Evolutionary conservation across 2,329 filamentous ascomycete species (phyloP).

Genomic region (Pestalotiopsis sp.): DNA sequence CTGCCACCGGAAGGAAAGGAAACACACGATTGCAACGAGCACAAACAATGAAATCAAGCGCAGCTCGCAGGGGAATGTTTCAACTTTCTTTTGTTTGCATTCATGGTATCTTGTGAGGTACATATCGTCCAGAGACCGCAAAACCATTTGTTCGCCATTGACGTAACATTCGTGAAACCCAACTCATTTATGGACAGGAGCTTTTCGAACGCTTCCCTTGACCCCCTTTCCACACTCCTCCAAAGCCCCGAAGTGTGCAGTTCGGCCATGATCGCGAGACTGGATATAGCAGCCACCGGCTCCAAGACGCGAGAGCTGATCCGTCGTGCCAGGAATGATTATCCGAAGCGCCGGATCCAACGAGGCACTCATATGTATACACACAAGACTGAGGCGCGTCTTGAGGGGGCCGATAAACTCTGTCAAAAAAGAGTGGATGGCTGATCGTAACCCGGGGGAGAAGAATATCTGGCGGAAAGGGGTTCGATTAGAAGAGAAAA

Average conservation of each 20-base stretch:
- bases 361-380: not conserved
- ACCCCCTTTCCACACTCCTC: constrained; percentile 17
- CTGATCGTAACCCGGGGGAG: not conserved
- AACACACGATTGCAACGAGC: not conserved
- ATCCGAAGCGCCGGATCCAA: not conserved
- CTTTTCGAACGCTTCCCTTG: constrained; percentile 16
- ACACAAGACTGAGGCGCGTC: not conserved
- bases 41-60: not conserved
- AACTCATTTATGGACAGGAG: constrained; percentile 22
- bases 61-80: not conserved
- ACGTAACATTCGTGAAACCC: constrained; percentile 32
- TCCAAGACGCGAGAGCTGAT: not conserved
- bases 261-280: not conserved
- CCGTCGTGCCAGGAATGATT: not conserved
- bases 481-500: constrained; percentile 31
- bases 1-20: too few relatives aligned
- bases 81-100: constrained; percentile 7
- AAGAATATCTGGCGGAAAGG: constrained; percentile 19
- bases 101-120: constrained; percentile 7
- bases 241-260: constrained; percentile 15
- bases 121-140: not conserved
- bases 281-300: not conserved
- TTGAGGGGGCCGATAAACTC: not conserved
- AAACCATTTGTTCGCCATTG: constrained; percentile 10
- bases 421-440: constrained; percentile 5